Conservation (phyloP, 169 alveolate species). For the Plasmodium yoelii region DNA sequence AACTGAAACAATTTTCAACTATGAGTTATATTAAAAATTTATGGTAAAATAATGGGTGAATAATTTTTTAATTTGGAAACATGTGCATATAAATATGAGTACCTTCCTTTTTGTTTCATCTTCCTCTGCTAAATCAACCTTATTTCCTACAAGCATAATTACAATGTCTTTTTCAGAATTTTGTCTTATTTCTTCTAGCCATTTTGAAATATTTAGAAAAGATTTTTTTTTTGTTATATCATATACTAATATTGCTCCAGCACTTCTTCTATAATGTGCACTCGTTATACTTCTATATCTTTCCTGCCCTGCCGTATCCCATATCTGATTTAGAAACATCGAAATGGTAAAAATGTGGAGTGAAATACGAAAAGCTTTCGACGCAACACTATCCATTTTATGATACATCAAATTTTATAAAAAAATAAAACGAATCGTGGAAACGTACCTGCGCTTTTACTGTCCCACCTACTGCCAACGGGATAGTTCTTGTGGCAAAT, state of each 20-base stretch:
- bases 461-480: conserved; percentile 96
- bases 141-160: conserved; percentile 98
- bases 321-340: conserved; percentile 84
- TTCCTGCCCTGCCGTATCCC: conserved; percentile 97
- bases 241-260: conserved; percentile 96
- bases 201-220: conserved; percentile 91
- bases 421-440: background rate
- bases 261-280: conserved; percentile 96
- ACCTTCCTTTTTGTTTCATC: conserved; percentile 94
- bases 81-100: background rate
- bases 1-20: too few species aligned
- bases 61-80: too few species aligned
- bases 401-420: background rate
- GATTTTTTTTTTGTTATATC: conserved; percentile 93
- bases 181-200: conserved; percentile 97
- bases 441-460: conserved; percentile 94
- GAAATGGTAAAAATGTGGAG: conserved; percentile 2
- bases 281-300: conserved; percentile 95
- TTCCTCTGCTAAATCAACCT: conserved; percentile 95
- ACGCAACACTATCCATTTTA: background rate
- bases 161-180: conserved; percentile 98
- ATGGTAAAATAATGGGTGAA: too few species aligned
- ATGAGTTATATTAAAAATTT: too few species aligned
- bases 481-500: conserved; percentile 98
- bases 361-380: too few species aligned